A percentile compares a stretch with the other conserved stretches of the same genome.
phyloP scores from a whole-genome alignment of 2,329 filamentous ascomycete genomes.

The Metarhizium brunneum region DNA sequence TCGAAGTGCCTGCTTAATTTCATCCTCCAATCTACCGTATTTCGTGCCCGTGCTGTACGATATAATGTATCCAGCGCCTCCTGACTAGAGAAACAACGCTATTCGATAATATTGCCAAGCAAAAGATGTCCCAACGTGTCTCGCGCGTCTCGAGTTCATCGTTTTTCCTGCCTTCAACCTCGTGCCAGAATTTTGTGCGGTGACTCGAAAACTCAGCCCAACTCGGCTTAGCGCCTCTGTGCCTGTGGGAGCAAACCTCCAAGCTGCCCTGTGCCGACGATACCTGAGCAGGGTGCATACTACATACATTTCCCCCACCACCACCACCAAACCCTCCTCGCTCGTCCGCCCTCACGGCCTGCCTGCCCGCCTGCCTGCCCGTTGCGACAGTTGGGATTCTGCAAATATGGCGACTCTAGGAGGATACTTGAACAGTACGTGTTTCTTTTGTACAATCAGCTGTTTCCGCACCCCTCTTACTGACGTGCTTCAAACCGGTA shows the following conservation, averaged over 20 bases:
- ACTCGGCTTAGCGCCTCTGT: neutral
- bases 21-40: no score
- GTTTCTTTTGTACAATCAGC: neutral
- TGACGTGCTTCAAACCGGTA: conserved; percentile 25
- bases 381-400: neutral
- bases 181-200: neutral
- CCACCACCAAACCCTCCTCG: neutral
- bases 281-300: neutral
- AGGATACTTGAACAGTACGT: conserved; percentile 34
- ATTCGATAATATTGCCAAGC: no score
- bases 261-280: neutral
- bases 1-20: no score
- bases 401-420: conserved; percentile 32
- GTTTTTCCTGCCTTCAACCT: neutral
- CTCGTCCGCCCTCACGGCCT: neutral
- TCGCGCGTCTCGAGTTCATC: neutral
- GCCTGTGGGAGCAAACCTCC: neutral
- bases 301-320: neutral
- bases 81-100: no score
- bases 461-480: neutral
- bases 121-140: no score
- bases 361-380: neutral
- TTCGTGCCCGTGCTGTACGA: no score
- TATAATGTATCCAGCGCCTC: no score
- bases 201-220: neutral